Base-by-base conservation (phyloP, 2,329 filamentous ascomycete genomes). In the Colletotrichum sp. region DNA sequence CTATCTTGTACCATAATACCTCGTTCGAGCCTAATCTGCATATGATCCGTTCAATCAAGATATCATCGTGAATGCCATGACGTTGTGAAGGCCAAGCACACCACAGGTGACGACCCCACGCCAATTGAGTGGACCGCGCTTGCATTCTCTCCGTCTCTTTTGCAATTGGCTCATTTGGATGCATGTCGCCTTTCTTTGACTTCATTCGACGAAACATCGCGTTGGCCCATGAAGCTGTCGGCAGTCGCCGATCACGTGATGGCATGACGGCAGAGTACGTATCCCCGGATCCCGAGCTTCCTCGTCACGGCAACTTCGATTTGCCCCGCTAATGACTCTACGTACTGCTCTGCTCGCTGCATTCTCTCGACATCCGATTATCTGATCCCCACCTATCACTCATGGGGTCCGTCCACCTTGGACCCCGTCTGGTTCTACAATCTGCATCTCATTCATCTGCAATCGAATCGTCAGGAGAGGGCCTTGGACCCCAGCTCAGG, bases 251-350 rank as follows among this genome's bases (percentile, higher is more conserved):
- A 63, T 63, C 61, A 63, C 61, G 61, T 63, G 61, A 63, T 43
- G n/a, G 9, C 10, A 21, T 24, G 13, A 21, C 32, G 34, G 34
- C 61, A 38, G 2, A 36, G 70, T 55, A 74, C 71, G 74, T 76
- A 61, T 36, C 59, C 24, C 58, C n/a, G 26, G 65, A 52, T 74
- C 38, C 73, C 70, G 70, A 75, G 73, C 70, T 75, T 65, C 63
- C 63, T 78, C 79, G 78, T 83, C 80, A 81, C 81, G 77, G 69
- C 73, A 38, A 67, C 56, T 66, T 68, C 36, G 69, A 83, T 81
- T 82, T 82, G 83, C 82, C 83, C 83, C 83, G 81, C 82, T 77
- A 79, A 80, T 83, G 81, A 84, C 82, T 84, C 82, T 77, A 56
- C 66, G 76, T 80, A 78, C 76, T 80, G 81, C 77, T 79, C 77